Percentiles rank a stretch among this genome's conserved stretches.
These are phyloP conservation scores for Halteria grandinella DNA, from an alignment of 73 alveolate genomes.

Conservation along the genomic window DNA sequence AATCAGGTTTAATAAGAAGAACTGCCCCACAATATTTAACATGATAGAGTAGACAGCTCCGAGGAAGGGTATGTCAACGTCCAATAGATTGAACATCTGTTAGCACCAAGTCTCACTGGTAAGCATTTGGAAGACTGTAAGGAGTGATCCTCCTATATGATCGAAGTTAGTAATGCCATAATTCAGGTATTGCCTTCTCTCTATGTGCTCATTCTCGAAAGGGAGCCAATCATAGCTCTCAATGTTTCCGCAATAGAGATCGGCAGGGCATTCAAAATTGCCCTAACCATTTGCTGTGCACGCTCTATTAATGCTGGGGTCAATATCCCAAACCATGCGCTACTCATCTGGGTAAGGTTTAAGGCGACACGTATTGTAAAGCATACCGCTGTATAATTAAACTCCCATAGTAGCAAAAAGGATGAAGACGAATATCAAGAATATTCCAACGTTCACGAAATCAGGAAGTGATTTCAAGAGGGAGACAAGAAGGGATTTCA, in stretches of 20 bases:
- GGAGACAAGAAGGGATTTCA: slow-evolving; percentile 31
- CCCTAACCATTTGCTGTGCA: slow-evolving; percentile 18
- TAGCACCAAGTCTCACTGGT: slow-evolving; percentile 35
- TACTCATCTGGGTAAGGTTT: slow-evolving; percentile 10
- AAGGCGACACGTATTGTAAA: slow-evolving; percentile 41
- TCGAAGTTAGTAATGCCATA: slow-evolving; percentile 45
- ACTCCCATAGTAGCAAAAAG: slow-evolving; percentile 55
- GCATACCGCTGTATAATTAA: slow-evolving; percentile 29
- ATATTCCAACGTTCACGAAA: slow-evolving; percentile 44
- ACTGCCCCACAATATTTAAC: slow-evolving; percentile 58
- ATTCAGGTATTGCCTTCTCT: slow-evolving; percentile 4
- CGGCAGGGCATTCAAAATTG: slow-evolving; percentile 16
- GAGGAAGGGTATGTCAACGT: slow-evolving; percentile 52
- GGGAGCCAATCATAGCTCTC: not conserved
- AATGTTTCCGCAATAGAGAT: slow-evolving; percentile 26
- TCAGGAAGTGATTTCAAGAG: slow-evolving; percentile 50
- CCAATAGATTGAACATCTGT: slow-evolving; percentile 39
- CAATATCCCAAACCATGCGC: slow-evolving; percentile 14
- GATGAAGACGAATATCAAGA: slow-evolving; percentile 41
- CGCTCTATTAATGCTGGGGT: not conserved
- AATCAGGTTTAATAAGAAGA: slow-evolving; percentile 68
- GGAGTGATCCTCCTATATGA: slow-evolving; percentile 24
- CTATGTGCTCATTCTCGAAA: slow-evolving; percentile 36
- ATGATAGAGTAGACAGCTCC: slow-evolving; percentile 54
- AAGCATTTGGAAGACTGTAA: slow-evolving; percentile 30